phyloP scores from a whole-genome alignment of 148 eudicot species.

The Spergularia bocconei region DNA sequence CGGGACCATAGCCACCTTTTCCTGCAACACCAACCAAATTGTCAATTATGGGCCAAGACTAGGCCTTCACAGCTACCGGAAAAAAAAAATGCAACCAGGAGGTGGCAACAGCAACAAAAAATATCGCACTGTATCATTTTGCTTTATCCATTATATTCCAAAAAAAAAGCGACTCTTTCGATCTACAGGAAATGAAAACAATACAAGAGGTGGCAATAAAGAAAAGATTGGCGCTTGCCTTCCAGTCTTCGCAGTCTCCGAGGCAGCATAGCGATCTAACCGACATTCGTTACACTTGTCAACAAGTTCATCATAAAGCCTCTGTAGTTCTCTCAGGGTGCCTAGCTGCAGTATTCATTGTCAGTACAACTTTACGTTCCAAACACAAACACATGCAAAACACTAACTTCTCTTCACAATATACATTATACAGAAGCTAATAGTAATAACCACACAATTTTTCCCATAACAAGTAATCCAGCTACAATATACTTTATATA shows the following conservation, averaged over 20 bases:
- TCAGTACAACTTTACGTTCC: slow-evolving; percentile 11
- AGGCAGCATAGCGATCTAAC: slow-evolving; percentile 74
- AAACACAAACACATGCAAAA: neutral
- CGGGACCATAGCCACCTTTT: slow-evolving; percentile 89
- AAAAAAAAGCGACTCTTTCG: too few species aligned
- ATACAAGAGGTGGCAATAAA: neutral
- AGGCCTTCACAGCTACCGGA: neutral
- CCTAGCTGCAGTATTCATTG: slow-evolving; percentile 55
- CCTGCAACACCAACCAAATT: slow-evolving; percentile 40
- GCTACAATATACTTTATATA: too few species aligned
- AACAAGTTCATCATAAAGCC: slow-evolving; percentile 88
- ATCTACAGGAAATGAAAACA: too few species aligned
- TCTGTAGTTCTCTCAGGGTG: slow-evolving; percentile 72
- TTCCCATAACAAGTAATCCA: too few species aligned
- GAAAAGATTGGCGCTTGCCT: slow-evolving; percentile 44
- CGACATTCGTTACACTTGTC: slow-evolving; percentile 65
- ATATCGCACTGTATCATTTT: too few species aligned
- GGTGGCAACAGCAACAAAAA: neutral
- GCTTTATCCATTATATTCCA: too few species aligned
- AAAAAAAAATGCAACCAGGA: neutral
- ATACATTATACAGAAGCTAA: too few species aligned
- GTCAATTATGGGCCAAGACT: neutral
- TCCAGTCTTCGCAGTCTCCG: slow-evolving; percentile 47
- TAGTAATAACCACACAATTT: too few species aligned
- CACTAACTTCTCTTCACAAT: neutral